Evolutionary conservation across 768 basidiomycete species (phyloP), one percentile per base, ranked within the genome.

Genomic region (Russula vinacea): DNA sequence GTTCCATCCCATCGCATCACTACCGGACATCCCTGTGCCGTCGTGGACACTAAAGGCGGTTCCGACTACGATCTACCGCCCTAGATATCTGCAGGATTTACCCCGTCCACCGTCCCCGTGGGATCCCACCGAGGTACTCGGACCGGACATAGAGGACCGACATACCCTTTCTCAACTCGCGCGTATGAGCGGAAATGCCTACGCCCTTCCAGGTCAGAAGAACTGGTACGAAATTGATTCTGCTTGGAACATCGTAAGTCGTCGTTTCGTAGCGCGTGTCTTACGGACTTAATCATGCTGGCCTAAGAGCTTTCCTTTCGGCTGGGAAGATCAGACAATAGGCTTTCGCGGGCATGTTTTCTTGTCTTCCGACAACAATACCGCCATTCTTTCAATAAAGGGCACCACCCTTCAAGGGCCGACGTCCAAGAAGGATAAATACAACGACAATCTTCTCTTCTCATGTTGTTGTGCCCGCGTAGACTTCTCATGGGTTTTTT

Each of bases 391-490:
- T 35, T 84, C 92, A 50, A 91, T 98, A 75, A 98, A 98, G 71
- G 88, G 88, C 45, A 98, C 95, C 0, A 92, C 92, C 0, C 74
- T 94, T 0, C 82, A 83, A 67, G 94, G 94, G 2, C 85, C 88
- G 16, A 96, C 96, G 14, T 90, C 90, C 56, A 90, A 84, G 78
- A 86, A 89, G 71, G 96, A 98, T 76, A 95, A 93, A 76, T 87
- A 87, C 72, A 98, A 98, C 74, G 95, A 97, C 75, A 92, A 92
- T 70, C 70, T 92, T 74, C 74, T 92, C 19, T 92, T 91, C 71
- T 90, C 94, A 0, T 98, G 96, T 76, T 98, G 96, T 73, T 98
- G 96, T 70, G 95, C 94, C 17, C 81, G 86, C 37, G 89, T 95
- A 40, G 90, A 92, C 74, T 81, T 94, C 64, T 86, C 90, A 2